phyloP scores from a whole-genome alignment of 179 eudicot genomes.

The Actinidia polygama region DNA sequence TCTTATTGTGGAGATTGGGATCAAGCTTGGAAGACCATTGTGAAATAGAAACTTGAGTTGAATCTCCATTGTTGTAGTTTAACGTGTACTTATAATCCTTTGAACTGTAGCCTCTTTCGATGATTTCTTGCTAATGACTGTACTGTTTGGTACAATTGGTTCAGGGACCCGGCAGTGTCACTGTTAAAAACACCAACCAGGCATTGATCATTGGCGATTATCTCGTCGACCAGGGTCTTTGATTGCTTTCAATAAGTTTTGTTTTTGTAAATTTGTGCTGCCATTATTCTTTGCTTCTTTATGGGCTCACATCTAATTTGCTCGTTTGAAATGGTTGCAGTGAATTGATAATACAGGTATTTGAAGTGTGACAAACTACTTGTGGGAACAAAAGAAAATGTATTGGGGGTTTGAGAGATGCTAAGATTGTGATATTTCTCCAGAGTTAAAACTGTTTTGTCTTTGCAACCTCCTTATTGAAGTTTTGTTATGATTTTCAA shows the following conservation, averaged over 20 bases:
- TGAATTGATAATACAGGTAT: slow-evolving; percentile 5
- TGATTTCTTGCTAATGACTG: not conserved
- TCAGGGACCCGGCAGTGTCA: slow-evolving; percentile 51
- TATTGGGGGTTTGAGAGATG: slow-evolving; percentile 19
- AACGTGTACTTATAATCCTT: not conserved
- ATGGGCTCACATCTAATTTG: not conserved
- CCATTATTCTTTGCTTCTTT: not conserved
- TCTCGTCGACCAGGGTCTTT: slow-evolving; percentile 45
- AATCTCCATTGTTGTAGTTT: not conserved
- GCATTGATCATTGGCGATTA: slow-evolving; percentile 47
- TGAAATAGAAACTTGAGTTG: not conserved
- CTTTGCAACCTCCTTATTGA: not conserved
- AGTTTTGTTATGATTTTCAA: not conserved
- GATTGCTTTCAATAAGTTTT: slow-evolving; percentile 1
- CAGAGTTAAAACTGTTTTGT: not conserved
- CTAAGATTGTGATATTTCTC: slow-evolving; percentile 3
- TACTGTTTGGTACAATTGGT: not conserved
- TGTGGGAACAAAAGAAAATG: not conserved
- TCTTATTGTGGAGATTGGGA: not conserved
- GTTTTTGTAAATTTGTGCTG: not conserved
- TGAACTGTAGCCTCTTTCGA: not conserved
- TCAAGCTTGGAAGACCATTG: not conserved
- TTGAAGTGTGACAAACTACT: slow-evolving; percentile 6
- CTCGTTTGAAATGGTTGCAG: slow-evolving; percentile 14
- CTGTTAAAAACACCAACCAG: slow-evolving; percentile 41